Base-by-base conservation (phyloP, 805 yeast genomes). In the Ogataea paradorogensis region DNA sequence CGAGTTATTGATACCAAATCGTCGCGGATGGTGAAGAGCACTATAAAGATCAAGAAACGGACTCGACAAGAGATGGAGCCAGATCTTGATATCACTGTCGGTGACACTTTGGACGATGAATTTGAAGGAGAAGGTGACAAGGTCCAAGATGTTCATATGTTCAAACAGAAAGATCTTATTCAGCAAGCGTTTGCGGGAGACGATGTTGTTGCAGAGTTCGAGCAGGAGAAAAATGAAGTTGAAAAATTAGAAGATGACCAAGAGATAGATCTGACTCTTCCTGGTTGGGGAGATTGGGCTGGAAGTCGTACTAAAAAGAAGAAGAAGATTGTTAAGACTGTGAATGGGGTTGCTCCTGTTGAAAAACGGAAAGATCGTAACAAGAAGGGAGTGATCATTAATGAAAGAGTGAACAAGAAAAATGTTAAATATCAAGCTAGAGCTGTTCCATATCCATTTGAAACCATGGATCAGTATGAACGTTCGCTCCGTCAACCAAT, bases 231-330 rank as follows among this genome's bases (percentile, higher is more conserved):
- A 66, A 67, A 70, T 42, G 72, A 76, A 50, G 75, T 75, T 9
- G 70, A 73, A 5, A 74, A 68, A 30, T 89, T 84, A 33, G 97
- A 91, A 61, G 97, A 80, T 42, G 97, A 91, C 62, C 74, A 87
- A 57, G 89, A 82, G 54, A 82, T 84, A 43, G 96, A 90, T 58
- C 66, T 84, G 33, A 83, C 95, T 0, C 65, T 90, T 37, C 98
- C 97, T 3, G 99, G 99, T 1, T 93, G 98, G 97, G 98, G 98
- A 33, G 85, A 84, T 30, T 93, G 99, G 99, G 84, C 91, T 9
- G 96, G 96, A 27, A 78, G 75, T 8, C 72, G 73, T 15, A 58
- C 65, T 9, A 63, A 59, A 47, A 67, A 68, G 59, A 67, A 60
- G 45, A 73, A 74, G 57, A 83, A 80, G 59, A 71, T 84, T 40